These are phyloP conservation scores for Phytopythium oedochilum DNA, from an alignment of 352 stramenopile species.

Conservation along the genomic window DNA sequence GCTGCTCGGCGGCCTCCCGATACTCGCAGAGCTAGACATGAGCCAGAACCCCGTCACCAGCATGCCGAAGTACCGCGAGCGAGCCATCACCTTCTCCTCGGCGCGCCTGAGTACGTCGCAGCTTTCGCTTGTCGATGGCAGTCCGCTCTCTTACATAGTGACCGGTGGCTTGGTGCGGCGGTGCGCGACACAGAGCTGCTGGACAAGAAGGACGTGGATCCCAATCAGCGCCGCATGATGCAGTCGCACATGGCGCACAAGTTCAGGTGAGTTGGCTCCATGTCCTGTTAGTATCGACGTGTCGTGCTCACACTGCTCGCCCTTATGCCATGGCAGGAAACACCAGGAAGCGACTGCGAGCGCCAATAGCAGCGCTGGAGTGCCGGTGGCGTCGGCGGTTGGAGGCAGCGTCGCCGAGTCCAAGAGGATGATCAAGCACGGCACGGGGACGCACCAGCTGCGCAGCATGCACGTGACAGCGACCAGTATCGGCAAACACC, in stretches of 20 bases:
- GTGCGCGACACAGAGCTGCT: slow-evolving; percentile 27
- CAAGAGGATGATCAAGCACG: slow-evolving; percentile 38
- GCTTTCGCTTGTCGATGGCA: too few species aligned
- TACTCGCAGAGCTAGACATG: slow-evolving; percentile 59
- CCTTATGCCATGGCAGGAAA: slow-evolving; percentile 12
- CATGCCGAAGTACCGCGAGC: slow-evolving; percentile 60
- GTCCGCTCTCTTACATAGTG: too few species aligned
- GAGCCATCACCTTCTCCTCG: slow-evolving; percentile 69
- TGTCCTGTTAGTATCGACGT: background rate
- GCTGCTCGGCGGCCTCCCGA: slow-evolving; percentile 36
- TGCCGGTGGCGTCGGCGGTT: slow-evolving; percentile 6
- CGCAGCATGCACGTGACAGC: slow-evolving; percentile 28
- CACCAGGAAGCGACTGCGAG: slow-evolving; percentile 28
- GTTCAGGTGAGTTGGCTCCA: slow-evolving; percentile 35
- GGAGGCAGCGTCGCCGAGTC: slow-evolving; percentile 17
- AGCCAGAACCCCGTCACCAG: slow-evolving; percentile 47
- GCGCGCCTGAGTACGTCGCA: slow-evolving; percentile 32
- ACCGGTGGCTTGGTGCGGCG: background rate
- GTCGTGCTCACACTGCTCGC: background rate
- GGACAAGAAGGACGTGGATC: slow-evolving; percentile 70
- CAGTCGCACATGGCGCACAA: slow-evolving; percentile 76
- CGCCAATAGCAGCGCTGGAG: slow-evolving; percentile 1
- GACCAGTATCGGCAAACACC: background rate
- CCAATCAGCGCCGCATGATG: slow-evolving; percentile 75
- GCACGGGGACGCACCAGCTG: slow-evolving; percentile 36